phyloP scores from a whole-genome alignment of 768 basidiomycete species.

The Psilocybe azurescens region DNA sequence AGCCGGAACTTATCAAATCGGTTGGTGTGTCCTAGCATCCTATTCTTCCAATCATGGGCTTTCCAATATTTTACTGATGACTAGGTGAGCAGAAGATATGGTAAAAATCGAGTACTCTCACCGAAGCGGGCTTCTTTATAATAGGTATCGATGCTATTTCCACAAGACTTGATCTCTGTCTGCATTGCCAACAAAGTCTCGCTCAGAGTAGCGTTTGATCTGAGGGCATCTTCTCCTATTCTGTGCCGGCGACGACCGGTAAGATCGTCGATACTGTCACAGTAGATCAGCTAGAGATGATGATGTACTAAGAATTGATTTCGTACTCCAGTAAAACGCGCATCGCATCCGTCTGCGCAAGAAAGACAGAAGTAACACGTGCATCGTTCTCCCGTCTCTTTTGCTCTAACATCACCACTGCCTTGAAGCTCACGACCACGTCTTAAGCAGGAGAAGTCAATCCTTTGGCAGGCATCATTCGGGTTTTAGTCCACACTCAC shows the following conservation, averaged over 20 bases:
- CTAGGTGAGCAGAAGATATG: not conserved
- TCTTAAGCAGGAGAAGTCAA: too few species aligned
- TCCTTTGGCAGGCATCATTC: too few species aligned
- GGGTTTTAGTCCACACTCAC: not conserved
- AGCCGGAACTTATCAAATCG: conserved; percentile 19
- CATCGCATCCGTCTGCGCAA: conserved; percentile 25
- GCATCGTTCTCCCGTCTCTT: conserved; percentile 23
- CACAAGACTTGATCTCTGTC: conserved; percentile 22
- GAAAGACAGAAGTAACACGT: conserved; percentile 17
- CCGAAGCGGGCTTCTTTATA: conserved; percentile 24
- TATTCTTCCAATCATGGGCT: conserved; percentile 26
- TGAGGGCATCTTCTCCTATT: not conserved
- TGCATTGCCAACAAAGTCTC: conserved; percentile 15
- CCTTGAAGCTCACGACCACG: conserved; percentile 14
- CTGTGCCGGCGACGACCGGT: not conserved
- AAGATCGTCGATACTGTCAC: conserved; percentile 4
- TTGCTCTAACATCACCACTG: conserved; percentile 20
- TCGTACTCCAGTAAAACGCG: conserved; percentile 22
- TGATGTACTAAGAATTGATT: not conserved
- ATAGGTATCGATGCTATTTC: conserved; percentile 30
- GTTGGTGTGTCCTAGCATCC: conserved; percentile 19
- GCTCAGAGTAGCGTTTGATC: conserved; percentile 3
- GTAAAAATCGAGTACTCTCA: conserved; percentile 4
- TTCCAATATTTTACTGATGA: conserved; percentile 24
- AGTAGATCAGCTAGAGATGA: not conserved